Percentiles rank a stretch among this genome's conserved stretches.
These are phyloP conservation scores for Cutaneotrichosporon cutaneum DNA, from an alignment of 1,284 basidiomycete genomes.

Conservation along the genomic window DNA sequence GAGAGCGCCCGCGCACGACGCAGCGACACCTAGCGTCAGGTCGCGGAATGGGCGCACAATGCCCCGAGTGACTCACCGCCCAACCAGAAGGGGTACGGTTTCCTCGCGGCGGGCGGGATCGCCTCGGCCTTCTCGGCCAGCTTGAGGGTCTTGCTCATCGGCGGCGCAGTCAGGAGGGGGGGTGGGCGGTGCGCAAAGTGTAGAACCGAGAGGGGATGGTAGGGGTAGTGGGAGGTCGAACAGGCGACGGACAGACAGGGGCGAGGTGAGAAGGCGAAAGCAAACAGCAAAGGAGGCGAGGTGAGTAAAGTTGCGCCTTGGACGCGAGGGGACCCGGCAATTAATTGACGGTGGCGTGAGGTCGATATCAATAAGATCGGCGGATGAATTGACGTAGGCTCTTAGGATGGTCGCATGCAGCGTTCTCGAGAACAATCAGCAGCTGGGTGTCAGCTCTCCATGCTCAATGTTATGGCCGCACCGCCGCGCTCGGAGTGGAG, in stretches of 20 bases:
- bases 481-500: background rate
- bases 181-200: background rate
- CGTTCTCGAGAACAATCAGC: background rate
- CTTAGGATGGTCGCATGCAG: background rate
- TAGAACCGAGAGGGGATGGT: background rate
- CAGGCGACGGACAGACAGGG: background rate
- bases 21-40: constrained; percentile 62
- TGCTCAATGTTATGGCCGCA: background rate
- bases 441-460: background rate
- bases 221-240: background rate
- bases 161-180: background rate
- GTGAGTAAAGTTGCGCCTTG: background rate
- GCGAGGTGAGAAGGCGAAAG: background rate
- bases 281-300: background rate
- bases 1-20: constrained; percentile 74
- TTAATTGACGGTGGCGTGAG: too few species aligned
- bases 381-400: too few species aligned
- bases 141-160: background rate
- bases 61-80: constrained; percentile 60
- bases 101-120: constrained; percentile 16
- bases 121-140: constrained; percentile 8
- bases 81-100: constrained; percentile 78
- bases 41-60: background rate
- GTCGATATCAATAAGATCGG: too few species aligned
- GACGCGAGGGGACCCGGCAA: background rate